Conservation (phyloP, 768 basidiomycete species). For the Boletus sp. region DNA sequence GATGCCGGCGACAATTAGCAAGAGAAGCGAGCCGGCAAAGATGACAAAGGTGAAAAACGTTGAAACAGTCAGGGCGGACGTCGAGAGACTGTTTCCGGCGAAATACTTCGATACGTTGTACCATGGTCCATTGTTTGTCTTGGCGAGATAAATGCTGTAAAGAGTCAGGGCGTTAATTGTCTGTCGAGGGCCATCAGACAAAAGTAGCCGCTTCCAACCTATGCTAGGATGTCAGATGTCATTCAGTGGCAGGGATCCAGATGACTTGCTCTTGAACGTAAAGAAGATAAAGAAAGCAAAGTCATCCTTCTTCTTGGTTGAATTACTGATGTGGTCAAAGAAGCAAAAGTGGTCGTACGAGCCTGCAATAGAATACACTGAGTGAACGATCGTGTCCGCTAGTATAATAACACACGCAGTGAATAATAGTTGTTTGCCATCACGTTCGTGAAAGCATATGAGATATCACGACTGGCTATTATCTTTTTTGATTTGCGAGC, state of each 20-base stretch:
- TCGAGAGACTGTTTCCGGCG: conserved; percentile 65
- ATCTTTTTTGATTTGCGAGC: conserved; percentile 90
- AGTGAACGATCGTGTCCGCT: not conserved
- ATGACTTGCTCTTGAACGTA: conserved; percentile 87
- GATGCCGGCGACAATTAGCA: conserved; percentile 80
- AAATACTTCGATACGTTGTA: conserved; percentile 81
- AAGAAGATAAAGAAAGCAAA: conserved; percentile 99
- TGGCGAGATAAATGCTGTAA: conserved; percentile 80
- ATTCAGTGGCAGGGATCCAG: not conserved
- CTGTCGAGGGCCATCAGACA: conserved; percentile 97
- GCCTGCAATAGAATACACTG: conserved; percentile 41
- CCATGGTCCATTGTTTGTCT: conserved; percentile 49
- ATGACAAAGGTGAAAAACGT: conserved; percentile 89
- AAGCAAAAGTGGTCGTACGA: conserved; percentile 98
- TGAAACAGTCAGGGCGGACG: conserved; percentile 80
- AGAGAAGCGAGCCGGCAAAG: conserved; percentile 77
- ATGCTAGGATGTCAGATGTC: conserved; percentile 1
- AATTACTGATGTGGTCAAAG: conserved; percentile 94
- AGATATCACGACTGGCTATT: conserved; percentile 93
- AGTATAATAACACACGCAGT: conserved; percentile 60
- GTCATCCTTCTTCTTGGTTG: conserved; percentile 94
- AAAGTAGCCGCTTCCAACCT: conserved; percentile 85
- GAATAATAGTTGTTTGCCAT: conserved; percentile 97
- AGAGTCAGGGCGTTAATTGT: conserved; percentile 97
- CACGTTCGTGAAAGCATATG: conserved; percentile 96